Conservation (phyloP, 768 basidiomycete species). For the Naganishia randhawae region DNA sequence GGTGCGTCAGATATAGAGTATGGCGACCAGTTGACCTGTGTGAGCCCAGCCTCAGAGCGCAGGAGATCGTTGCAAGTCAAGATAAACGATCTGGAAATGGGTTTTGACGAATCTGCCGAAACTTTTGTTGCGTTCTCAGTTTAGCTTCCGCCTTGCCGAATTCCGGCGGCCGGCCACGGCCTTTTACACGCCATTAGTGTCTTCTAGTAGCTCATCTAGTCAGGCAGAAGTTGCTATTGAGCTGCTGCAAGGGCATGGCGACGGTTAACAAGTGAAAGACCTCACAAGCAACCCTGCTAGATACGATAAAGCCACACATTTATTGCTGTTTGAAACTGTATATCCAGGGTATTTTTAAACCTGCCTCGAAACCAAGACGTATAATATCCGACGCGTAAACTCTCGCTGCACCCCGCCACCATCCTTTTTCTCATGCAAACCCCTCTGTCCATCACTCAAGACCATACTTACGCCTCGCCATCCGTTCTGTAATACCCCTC, state of each 20-base stretch:
- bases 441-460: conserved; percentile 22
- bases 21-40: not conserved
- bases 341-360: too few species aligned
- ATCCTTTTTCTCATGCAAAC: too few species aligned
- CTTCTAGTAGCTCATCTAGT: too few species aligned
- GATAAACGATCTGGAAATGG: not conserved
- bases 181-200: too few species aligned
- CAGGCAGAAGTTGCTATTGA: too few species aligned
- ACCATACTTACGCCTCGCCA: conserved; percentile 32
- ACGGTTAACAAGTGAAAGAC: too few species aligned
- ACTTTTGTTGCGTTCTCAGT: conserved; percentile 4
- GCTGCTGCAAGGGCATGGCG: too few species aligned
- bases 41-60: not conserved
- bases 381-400: not conserved
- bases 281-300: too few species aligned
- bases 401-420: not conserved
- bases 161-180: not conserved
- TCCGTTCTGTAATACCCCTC: conserved; percentile 16
- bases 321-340: too few species aligned
- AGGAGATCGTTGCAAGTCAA: not conserved
- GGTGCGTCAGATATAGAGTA: not conserved
- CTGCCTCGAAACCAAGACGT: not conserved
- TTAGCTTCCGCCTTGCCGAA: conserved; percentile 11
- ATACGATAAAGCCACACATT: too few species aligned
- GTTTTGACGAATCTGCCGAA: conserved; percentile 22